Base-by-base conservation (phyloP, 495 filamentous ascomycete species). In the Melanomma pulvis-pyrius region DNA sequence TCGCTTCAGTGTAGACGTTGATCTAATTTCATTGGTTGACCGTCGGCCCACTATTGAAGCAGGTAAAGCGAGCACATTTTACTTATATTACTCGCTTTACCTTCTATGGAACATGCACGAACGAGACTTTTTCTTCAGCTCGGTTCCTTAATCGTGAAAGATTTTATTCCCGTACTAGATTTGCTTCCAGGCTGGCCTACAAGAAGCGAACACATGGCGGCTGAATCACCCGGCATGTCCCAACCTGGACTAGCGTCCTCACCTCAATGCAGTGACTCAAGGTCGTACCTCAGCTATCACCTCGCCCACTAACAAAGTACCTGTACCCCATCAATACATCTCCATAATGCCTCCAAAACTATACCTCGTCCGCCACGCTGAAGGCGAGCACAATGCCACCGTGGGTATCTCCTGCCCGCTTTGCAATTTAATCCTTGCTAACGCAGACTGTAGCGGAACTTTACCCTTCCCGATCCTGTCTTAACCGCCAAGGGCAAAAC, bases 371-470 rank as follows among this genome's bases (percentile, higher is more conserved):
- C 54, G 54, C 21, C 54, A 58, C 36, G 54, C 54, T 17, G 19
- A 58, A 58, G 54, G 54, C 54, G 32, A 58, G 25, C 54, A 58
- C 36, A 58, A 58, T n/a, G 54, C 36, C 1, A 58, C 30, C 12
- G 54, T 58, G 25, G 7, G 28, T 34, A 32, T n/a, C 15, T 11
- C 32, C 36, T 2, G 5, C 12, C 3, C 30, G n/a, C 21, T 12
- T 17, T 12, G 12, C 11, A 41, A 5, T 2, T 7, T 44, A 30
- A 11, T 41, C 21, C 22, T 24, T 21, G 7, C 54, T 46, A 30
- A 58, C 28, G 13, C 32, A 5, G 12, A 9, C 26, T 19, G 3
- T 4, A 58, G 32, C 32, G 13, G 11, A 32, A 22, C 22, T 46
- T 44, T 32, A 58, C 36, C 32, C 21, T 55, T 15, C 51, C n/a